Evolutionary conservation across 371 early-diverging fungal genomes (phyloP).

Genomic region (Amoeboaphelidium protococcarum): DNA sequence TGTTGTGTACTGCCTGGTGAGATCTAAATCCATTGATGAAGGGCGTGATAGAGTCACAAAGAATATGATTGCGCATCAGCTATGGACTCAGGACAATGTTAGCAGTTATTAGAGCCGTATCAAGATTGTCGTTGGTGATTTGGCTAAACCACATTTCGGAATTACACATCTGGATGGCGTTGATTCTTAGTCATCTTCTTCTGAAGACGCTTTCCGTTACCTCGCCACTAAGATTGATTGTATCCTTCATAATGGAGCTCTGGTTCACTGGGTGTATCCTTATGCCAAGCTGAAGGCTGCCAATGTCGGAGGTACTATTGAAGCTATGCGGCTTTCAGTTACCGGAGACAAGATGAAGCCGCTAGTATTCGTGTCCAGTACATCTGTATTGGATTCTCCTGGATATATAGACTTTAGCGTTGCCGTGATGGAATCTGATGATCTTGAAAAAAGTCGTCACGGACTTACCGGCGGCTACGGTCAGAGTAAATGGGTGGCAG

Average conservation of each 20-base stretch:
- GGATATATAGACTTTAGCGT: conserved; percentile 33
- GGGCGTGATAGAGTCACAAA: conserved; percentile 15
- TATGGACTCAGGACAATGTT: conserved; percentile 43
- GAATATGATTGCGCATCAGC: conserved; percentile 29
- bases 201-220: neutral
- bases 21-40: conserved; percentile 21
- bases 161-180: too few species aligned
- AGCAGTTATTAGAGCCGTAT: conserved; percentile 18
- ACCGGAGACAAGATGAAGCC: conserved; percentile 39
- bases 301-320: conserved; percentile 69
- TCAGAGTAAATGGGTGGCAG: conserved; percentile 92
- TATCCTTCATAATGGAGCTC: conserved; percentile 84
- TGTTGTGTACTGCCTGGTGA: conserved; percentile 53
- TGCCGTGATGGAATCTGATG: conserved; percentile 41
- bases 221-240: conserved; percentile 34
- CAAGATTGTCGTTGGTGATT: conserved; percentile 52
- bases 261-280: conserved; percentile 94
- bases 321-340: conserved; percentile 39
- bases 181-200: too few species aligned
- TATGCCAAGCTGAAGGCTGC: conserved; percentile 71
- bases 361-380: conserved; percentile 82
- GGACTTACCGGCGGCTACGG: conserved; percentile 82
- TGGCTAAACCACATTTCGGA: conserved; percentile 46
- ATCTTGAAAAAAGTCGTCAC: conserved; percentile 48
- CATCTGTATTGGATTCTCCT: conserved; percentile 69